phyloP scores from a whole-genome alignment of 176 grass and related monocot genomes.

The Zizania latifolia region DNA sequence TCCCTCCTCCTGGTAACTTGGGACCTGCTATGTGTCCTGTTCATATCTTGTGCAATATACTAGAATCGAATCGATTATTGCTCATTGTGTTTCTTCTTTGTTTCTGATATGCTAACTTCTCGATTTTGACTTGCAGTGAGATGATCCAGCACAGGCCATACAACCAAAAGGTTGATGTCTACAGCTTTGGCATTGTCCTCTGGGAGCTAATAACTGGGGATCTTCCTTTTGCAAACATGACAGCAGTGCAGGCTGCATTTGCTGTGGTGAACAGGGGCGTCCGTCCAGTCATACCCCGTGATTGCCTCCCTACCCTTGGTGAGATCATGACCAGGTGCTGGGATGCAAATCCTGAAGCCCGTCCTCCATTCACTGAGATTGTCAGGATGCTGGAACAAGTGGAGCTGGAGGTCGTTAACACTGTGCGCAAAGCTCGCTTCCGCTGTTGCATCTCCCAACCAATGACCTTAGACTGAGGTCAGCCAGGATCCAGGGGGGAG shows the following conservation, averaged over 20 bases:
- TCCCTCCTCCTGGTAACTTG: no score
- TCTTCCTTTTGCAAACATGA: slow-evolving; percentile 49
- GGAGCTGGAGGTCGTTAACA: slow-evolving; percentile 41
- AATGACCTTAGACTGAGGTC: slow-evolving; percentile 44
- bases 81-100: neutral
- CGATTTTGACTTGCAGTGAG: slow-evolving; percentile 33
- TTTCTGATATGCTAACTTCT: slow-evolving; percentile 4
- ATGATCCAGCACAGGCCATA: slow-evolving; percentile 66
- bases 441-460: slow-evolving; percentile 50
- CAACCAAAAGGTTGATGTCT: slow-evolving; percentile 61
- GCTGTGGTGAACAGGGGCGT: slow-evolving; percentile 57
- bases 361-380: slow-evolving; percentile 36
- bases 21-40: neutral
- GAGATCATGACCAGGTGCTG: slow-evolving; percentile 63
- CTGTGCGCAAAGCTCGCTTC: slow-evolving; percentile 49
- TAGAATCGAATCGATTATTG: slow-evolving; percentile 4
- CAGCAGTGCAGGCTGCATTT: slow-evolving; percentile 55
- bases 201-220: slow-evolving; percentile 57
- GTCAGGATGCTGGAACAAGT: slow-evolving; percentile 54
- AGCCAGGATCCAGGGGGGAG: slow-evolving; percentile 10
- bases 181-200: slow-evolving; percentile 57
- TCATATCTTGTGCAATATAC: slow-evolving; percentile 1
- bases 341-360: slow-evolving; percentile 44
- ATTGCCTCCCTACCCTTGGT: slow-evolving; percentile 49
- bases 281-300: slow-evolving; percentile 48